Percentiles rank a stretch among this genome's conserved stretches.
phyloP scores from a whole-genome alignment of 257 asterid species.

The Gentiana macrophylla region DNA sequence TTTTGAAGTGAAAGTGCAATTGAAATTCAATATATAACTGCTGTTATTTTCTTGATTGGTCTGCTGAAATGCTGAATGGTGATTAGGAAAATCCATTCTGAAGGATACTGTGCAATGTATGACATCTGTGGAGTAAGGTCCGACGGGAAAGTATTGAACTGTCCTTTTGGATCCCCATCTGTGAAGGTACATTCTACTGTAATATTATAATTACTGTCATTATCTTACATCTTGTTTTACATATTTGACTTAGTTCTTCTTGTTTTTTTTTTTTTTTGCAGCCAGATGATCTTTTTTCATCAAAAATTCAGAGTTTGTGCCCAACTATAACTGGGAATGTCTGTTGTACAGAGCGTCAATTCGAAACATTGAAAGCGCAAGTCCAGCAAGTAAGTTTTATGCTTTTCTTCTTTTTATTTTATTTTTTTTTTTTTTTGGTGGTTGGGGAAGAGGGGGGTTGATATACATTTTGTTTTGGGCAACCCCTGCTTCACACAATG shows the following conservation, averaged over 20 bases:
- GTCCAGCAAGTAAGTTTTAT: slow-evolving; percentile 78
- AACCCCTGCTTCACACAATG: too few species aligned
- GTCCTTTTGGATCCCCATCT: slow-evolving; percentile 69
- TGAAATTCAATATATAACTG: neutral
- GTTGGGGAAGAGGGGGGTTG: too few species aligned
- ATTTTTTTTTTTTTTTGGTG: neutral
- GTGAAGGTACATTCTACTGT: slow-evolving; percentile 42
- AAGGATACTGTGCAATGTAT: slow-evolving; percentile 83
- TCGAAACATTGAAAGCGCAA: slow-evolving; percentile 69
- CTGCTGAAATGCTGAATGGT: slow-evolving; percentile 12
- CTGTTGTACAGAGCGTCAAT: slow-evolving; percentile 87
- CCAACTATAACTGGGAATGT: slow-evolving; percentile 89
- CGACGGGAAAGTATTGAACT: slow-evolving; percentile 83
- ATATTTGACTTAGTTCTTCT: neutral
- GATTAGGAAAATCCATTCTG: slow-evolving; percentile 47
- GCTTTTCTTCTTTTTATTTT: neutral
- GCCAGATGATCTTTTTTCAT: slow-evolving; percentile 74
- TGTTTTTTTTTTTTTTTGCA: slow-evolving; percentile 16
- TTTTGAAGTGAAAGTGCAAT: too few species aligned
- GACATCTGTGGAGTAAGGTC: slow-evolving; percentile 78
- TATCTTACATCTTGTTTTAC: neutral
- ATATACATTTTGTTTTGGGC: too few species aligned
- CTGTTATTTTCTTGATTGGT: neutral
- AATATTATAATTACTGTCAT: neutral
- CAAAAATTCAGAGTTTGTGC: slow-evolving; percentile 92